Conservation (phyloP, 2,329 filamentous ascomycete genomes). For the Exophiala alcalophila region DNA sequence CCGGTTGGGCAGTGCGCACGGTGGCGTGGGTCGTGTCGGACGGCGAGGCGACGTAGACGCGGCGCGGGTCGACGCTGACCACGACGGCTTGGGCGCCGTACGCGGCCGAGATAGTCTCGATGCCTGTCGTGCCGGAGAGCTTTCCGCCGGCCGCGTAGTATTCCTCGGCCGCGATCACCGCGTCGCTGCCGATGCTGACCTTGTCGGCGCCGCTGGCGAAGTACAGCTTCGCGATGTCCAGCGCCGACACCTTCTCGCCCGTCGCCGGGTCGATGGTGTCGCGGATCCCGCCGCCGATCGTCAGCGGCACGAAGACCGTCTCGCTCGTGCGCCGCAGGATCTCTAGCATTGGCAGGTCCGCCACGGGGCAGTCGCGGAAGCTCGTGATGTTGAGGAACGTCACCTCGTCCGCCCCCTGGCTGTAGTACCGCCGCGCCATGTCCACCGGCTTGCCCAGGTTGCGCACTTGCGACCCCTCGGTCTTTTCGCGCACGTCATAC, state of each 20-base stretch:
- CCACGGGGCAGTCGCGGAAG: constrained; percentile 90
- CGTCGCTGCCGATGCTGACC: constrained; percentile 93
- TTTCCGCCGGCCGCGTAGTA: constrained; percentile 71
- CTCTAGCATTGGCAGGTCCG: constrained; percentile 94
- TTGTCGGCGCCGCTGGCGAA: constrained; percentile 97
- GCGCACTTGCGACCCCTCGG: constrained; percentile 62
- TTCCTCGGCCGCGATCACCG: constrained; percentile 86
- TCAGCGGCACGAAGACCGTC: constrained; percentile 93
- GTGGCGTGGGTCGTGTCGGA: constrained; percentile 67
- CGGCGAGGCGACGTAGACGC: constrained; percentile 74
- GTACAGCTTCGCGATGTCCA: constrained; percentile 94
- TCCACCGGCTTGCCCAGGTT: constrained; percentile 97
- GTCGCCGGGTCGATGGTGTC: constrained; percentile 82
- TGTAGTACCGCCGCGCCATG: constrained; percentile 89
- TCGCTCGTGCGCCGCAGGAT: constrained; percentile 80
- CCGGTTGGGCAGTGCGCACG: constrained; percentile 65
- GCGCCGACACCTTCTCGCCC: constrained; percentile 78
- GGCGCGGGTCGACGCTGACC: constrained; percentile 88
- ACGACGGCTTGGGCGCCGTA: constrained; percentile 98
- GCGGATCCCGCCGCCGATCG: constrained; percentile 90
- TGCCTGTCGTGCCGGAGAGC: constrained; percentile 78
- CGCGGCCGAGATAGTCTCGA: constrained; percentile 88
- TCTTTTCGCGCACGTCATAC: constrained; percentile 95
- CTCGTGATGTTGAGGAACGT: constrained; percentile 98
- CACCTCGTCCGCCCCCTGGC: constrained; percentile 93